Base-by-base conservation (phyloP, 805 yeast genomes). In the Ogataea allantospora region DNA sequence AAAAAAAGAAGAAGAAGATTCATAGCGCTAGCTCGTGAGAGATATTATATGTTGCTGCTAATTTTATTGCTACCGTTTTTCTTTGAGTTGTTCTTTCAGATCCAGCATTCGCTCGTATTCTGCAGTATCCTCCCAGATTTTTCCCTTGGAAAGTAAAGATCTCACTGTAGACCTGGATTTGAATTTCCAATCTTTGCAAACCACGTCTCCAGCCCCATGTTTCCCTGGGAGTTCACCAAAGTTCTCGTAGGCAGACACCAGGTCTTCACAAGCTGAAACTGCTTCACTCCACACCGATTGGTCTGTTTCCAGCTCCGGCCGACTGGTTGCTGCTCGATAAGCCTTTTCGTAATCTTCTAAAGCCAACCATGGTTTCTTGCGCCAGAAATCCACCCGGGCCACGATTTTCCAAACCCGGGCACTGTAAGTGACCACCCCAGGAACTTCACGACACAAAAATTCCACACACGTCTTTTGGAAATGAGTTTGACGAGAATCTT, bases 161-260 rank as follows among this genome's bases (percentile, higher is more conserved):
- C 95, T 73, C 14, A 88, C 72, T 1, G 85, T 68, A 11, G 84
- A 72, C 45, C 80, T 73, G 2, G 95, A 80, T 58, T 88, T 88
- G 63, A 82, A 85, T 55, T 78, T 83, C 97, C 97, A 89, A 56
- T 88, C 95, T 54, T 81, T 78, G 59, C 96, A 88, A 7, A 89
- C 95, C n/a, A 82, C 48, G 57, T 84, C 87, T 14, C 82, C 95
- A 2, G 87, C 88, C 16, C 83, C 83, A 53, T 80, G 74, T 51
- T 77, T 81, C 6, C 95, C 95, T 8, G 85, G 83, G 49, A 77
- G 60, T 41, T 83, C 93, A n/a, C 98, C 98, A 21, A 86, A 70
- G 3, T 85, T 80, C 54, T 82, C 88, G 58, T 88, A 91, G 1
- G 96, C 91, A 27, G 93, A 84, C 2, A 84, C 80, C 39, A 91